Percentiles rank a stretch among this genome's conserved stretches.
These are phyloP conservation scores for Clohesyomyces aquaticus DNA, from an alignment of 495 filamentous ascomycete genomes.

Conservation along the genomic window DNA sequence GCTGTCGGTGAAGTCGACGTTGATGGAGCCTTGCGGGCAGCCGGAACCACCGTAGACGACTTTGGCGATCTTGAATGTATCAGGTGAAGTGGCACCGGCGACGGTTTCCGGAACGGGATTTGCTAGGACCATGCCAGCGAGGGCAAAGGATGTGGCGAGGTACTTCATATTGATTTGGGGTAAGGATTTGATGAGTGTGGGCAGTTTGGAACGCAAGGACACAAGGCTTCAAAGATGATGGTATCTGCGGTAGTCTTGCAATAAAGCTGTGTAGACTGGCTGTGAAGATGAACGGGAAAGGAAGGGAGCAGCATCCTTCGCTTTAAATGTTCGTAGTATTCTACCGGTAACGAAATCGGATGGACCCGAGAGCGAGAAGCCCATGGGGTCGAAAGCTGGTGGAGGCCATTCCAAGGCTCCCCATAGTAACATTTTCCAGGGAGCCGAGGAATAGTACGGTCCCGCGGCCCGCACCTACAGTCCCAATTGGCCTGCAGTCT, in stretches of 20 bases:
- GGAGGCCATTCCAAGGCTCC: constrained; percentile 9
- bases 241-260: too few species aligned
- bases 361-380: constrained; percentile 12
- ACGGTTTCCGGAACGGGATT: constrained; percentile 29
- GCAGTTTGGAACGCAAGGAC: too few species aligned
- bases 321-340: constrained; percentile 29
- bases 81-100: constrained; percentile 6
- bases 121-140: constrained; percentile 26
- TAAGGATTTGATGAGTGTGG: too few species aligned
- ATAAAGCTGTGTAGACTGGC: constrained; percentile 23
- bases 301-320: constrained; percentile 26
- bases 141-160: constrained; percentile 17
- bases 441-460: constrained; percentile 19
- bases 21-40: constrained; percentile 38
- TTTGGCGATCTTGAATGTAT: constrained; percentile 28
- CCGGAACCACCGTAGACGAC: constrained; percentile 38
- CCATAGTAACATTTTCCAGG: background rate
- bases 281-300: constrained; percentile 26
- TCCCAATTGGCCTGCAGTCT: constrained; percentile 5
- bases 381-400: constrained; percentile 14
- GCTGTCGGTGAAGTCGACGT: constrained; percentile 27
- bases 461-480: constrained; percentile 17
- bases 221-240: too few species aligned
- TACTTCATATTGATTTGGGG: constrained; percentile 29
- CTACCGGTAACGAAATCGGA: constrained; percentile 22